Evolutionary conservation across 805 yeast species (phyloP).

Genomic region (Ogataea methylovora): DNA sequence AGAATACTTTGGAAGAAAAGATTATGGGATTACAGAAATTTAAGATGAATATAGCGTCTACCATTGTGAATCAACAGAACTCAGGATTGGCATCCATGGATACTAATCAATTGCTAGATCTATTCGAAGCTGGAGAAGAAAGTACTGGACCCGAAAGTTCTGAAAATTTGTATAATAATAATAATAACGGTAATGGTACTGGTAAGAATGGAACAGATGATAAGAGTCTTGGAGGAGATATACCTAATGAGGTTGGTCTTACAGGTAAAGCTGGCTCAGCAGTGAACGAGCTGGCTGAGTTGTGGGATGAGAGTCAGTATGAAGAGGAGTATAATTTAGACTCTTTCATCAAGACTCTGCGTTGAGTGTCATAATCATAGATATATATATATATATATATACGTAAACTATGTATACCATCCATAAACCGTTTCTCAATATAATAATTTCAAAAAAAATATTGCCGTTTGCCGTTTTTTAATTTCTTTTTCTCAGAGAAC

Average conservation of each 20-base stretch:
- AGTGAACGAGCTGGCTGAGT: constrained; percentile 79
- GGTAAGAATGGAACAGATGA: constrained; percentile 8
- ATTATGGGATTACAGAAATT: constrained; percentile 97
- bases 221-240: constrained; percentile 16
- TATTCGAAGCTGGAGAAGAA: constrained; percentile 57
- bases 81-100: constrained; percentile 96
- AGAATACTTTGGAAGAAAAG: constrained; percentile 90
- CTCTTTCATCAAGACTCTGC: constrained; percentile 74
- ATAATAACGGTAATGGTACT: constrained; percentile 23
- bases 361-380: constrained; percentile 9
- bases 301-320: constrained; percentile 95
- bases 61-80: constrained; percentile 94
- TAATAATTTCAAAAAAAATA: too few relatives aligned
- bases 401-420: too few relatives aligned
- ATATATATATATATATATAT: constrained; percentile 1
- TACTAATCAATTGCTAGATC: constrained; percentile 84
- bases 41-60: constrained; percentile 94
- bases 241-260: constrained; percentile 62
- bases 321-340: constrained; percentile 96
- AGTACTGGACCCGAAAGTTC: constrained; percentile 12
- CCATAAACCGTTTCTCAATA: too few relatives aligned
- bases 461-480: too few relatives aligned
- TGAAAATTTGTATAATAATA: constrained; percentile 22
- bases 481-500: too few relatives aligned
- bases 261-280: constrained; percentile 83